These are phyloP conservation scores for Alisma plantagoaquatica DNA, from an alignment of 106 monocot species.

Conservation along the genomic window DNA sequence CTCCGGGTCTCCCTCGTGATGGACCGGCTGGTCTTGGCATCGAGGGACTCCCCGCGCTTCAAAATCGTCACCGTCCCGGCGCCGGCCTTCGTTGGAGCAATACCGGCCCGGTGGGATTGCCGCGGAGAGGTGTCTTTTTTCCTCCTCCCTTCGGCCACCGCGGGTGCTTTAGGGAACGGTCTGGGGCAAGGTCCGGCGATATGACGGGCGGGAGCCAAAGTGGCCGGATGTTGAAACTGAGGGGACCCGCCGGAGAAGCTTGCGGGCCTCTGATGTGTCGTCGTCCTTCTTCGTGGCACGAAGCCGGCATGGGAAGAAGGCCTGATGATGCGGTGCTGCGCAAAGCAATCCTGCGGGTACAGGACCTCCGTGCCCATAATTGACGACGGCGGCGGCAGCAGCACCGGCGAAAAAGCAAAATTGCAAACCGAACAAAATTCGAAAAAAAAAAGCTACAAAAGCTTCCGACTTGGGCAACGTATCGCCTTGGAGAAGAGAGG, in stretches of 20 bases:
- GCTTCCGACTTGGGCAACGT: no score
- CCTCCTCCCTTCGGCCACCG: neutral
- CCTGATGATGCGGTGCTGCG: neutral
- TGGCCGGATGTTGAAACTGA: neutral
- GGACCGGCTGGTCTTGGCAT: neutral
- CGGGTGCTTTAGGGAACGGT: no score
- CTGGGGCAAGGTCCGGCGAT: neutral
- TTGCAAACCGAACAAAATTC: no score
- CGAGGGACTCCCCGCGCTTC: conserved; percentile 2
- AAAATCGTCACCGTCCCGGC: conserved; percentile 1
- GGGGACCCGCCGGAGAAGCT: no score
- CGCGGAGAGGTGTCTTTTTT: neutral
- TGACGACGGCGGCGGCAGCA: no score
- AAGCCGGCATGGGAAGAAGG: neutral
- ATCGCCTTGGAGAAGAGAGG: no score
- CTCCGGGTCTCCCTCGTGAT: neutral
- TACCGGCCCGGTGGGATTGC: no score
- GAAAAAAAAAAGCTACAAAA: no score
- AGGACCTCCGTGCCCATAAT: conserved; percentile 22
- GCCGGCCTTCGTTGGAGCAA: no score
- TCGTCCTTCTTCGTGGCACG: conserved; percentile 6
- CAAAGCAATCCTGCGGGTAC: conserved; percentile 22
- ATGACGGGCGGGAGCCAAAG: neutral
- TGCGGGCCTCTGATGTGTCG: no score
- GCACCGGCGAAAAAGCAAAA: no score